Base-by-base conservation (phyloP, 176 grass and related monocot genomes). In the Tillandsia leiboldiana region DNA sequence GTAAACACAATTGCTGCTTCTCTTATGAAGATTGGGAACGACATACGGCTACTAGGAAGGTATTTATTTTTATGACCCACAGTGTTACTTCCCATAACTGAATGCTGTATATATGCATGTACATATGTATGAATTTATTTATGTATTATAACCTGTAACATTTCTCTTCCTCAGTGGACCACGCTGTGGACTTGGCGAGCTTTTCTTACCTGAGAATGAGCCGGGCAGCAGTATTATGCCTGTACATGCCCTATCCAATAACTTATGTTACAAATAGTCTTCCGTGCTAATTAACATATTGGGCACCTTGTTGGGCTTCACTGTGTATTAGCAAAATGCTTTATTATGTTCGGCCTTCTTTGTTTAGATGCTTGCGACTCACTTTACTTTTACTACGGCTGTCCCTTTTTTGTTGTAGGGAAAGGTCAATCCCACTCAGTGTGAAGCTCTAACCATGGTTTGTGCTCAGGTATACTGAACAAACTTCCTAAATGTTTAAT, bases 181-280 rank as follows among this genome's bases (percentile, higher is more conserved):
- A 33, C 94, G 94, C 9, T 99, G 89, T 72, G 94, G 94, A 75
- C 89, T 99, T 75, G 90, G 94, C 72, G 94, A 99, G 73, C 84
- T 99, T 69, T 90, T 99, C 66, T 70, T 99, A 47, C 94, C 94
- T 28, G 94, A 99, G 88, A 99, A 99, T 88, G 94, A 99, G 71
- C 94, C 94, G 48, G 94, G 94, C 49, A 99, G 94, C 80, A 99
- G 94, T 78, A 99, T 99, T 80, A 99, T 99, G 94, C 94, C 94
- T 75, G 94, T 99, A 90, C 62, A 49, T 56, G 17, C 14, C 15
- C 50, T 81, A 20, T 51, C 28, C 73, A 26, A 50, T 49, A 61
- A 56, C 22, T 20, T 61, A 9, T 61, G 56, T 20, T 61, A 61
- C 15, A 23, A 14, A 18, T 61, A 23, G 15, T 61, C 8, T 18